Evolutionary conservation across 2,329 filamentous ascomycete species (phyloP), one percentile per base, ranked within the genome.

Genomic region (Moelleriella libera): DNA sequence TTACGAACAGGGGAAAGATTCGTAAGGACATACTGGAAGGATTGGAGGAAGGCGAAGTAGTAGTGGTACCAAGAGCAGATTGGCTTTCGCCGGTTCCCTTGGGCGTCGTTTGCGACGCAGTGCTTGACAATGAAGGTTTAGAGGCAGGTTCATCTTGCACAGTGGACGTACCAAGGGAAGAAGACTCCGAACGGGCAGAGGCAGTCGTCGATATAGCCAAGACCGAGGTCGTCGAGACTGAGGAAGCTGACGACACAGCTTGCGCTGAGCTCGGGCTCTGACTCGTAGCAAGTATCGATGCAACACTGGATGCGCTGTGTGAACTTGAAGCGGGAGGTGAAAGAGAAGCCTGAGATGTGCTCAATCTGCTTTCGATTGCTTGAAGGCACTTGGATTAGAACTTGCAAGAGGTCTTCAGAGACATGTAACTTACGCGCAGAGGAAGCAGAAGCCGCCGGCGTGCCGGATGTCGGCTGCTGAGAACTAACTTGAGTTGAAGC

Each of bases 71-170:
- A 55, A 56, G 56, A 50, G 60, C 56, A 48, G 59, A 51, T 37
- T 37, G 34, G 34, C 12, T 12, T 37, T 37, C 53, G 57, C 59
- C 45, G 51, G 54, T 56, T 57, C 50, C 54, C 53, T 14, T 34
- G 31, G 54, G 60, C 55, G 57, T 42, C 34, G 4, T 12, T 12
- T 37, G 34, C 34, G 34, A 37, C 34, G 5, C 3, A 2, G 51
- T 51, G 21, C 21, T 21, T 21, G 21, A 21, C 46, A 54, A 54
- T 50, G 53, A 54, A 57, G 60, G 56, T 57, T 58, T 55, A 48
- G 61, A 58, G 53, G 52, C 51, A 55, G 59, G 52, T 46, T 55
- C 50, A 50, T 57, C 51, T 48, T 54, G 57, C 51, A 56, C 53
- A 21, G 54, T 54, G 14, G 58, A 58, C 54, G 53, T 59, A 54